Conservation (phyloP, 371 early-diverging fungal genomes). For the Mucor saturninus region DNA sequence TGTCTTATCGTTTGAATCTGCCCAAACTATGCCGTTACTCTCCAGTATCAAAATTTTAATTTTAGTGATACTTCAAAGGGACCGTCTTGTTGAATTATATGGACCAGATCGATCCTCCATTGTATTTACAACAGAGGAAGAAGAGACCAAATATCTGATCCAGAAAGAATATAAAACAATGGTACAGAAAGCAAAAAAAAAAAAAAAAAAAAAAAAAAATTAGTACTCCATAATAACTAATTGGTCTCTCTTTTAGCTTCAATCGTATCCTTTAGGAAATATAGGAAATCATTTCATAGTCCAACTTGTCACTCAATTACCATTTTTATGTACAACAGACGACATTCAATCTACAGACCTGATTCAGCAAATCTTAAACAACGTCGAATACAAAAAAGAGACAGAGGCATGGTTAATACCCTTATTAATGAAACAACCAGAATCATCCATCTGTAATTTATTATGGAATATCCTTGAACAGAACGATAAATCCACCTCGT, state of each 20-base stretch:
- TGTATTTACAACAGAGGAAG: slow-evolving; percentile 1
- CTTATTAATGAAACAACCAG: slow-evolving; percentile 11
- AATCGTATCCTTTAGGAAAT: neutral
- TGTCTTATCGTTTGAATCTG: neutral
- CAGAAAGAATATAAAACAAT: slow-evolving; percentile 1
- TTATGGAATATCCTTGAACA: slow-evolving; percentile 5
- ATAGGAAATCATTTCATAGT: slow-evolving; percentile 1
- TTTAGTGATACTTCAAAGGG: slow-evolving; percentile 17
- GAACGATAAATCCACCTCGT: neutral
- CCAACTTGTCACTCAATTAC: neutral
- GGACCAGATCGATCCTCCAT: neutral
- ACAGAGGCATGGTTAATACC: neutral
- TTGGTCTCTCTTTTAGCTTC: neutral
- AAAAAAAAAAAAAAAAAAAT: too few species aligned
- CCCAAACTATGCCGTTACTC: neutral
- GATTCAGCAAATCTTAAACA: slow-evolving; percentile 4
- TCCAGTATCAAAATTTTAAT: neutral
- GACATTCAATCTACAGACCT: neutral
- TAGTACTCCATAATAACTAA: neutral
- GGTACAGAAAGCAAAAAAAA: neutral
- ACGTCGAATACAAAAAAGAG: neutral
- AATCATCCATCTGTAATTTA: slow-evolving; percentile 10
- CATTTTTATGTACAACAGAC: neutral
- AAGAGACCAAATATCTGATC: neutral
- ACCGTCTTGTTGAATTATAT: slow-evolving; percentile 1